Evolutionary conservation across 768 basidiomycete species (phyloP).

Genomic region (Suillus decipiens): DNA sequence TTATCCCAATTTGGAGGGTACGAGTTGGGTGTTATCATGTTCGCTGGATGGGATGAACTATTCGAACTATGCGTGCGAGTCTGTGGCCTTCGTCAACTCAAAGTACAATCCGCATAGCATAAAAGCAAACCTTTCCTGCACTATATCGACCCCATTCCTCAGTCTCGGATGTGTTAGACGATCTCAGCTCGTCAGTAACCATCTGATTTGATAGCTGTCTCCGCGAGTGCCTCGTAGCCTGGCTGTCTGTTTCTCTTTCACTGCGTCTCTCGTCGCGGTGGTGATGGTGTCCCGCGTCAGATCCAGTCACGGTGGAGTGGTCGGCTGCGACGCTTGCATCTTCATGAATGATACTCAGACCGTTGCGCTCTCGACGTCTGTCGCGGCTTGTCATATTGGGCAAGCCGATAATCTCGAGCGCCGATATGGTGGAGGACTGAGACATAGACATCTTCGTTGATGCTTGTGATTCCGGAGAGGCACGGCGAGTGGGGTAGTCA

Average conservation of each 20-base stretch:
- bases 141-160: slow-evolving; percentile 34
- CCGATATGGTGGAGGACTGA: slow-evolving; percentile 31
- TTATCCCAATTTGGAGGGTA: slow-evolving; percentile 25
- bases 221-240: slow-evolving; percentile 16
- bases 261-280: slow-evolving; percentile 8
- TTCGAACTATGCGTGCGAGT: slow-evolving; percentile 20
- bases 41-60: slow-evolving; percentile 17
- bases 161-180: slow-evolving; percentile 33
- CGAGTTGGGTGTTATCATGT: slow-evolving; percentile 27
- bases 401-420: slow-evolving; percentile 33
- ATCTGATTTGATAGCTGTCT: slow-evolving; percentile 28
- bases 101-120: neutral
- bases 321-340: slow-evolving; percentile 28
- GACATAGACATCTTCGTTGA: slow-evolving; percentile 29
- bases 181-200: slow-evolving; percentile 37
- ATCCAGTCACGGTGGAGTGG: slow-evolving; percentile 23
- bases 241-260: slow-evolving; percentile 19
- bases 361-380: slow-evolving; percentile 26
- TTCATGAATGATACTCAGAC: slow-evolving; percentile 34
- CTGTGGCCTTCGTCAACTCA: slow-evolving; percentile 13
- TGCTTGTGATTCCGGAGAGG: slow-evolving; percentile 30
- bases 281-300: slow-evolving; percentile 19
- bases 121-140: slow-evolving; percentile 20
- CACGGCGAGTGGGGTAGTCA: slow-evolving; percentile 29
- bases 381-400: slow-evolving; percentile 14